Base-by-base conservation (phyloP, 257 asterid genomes). In the Cruciata laevipes region DNA sequence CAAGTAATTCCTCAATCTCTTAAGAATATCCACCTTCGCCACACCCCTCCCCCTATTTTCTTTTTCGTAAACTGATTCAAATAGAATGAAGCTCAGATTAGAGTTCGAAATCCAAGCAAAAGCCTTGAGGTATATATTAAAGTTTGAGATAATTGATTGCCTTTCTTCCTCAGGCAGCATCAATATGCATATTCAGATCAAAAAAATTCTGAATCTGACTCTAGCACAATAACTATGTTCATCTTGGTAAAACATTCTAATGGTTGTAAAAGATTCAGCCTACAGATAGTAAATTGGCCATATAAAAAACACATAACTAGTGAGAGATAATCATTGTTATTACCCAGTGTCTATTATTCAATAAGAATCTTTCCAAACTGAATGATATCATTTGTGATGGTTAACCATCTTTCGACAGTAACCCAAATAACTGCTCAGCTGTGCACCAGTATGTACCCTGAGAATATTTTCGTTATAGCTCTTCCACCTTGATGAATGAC, bases 401-500 rank as follows among this genome's bases (percentile, higher is more conserved):
- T 77, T 72, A 97, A 93, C 69, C 89, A 79, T 88, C 97, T 67
- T 79, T 88, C 69, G 90, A 61, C 42, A 93, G 65, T 70, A 82
- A 74, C 63, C 79, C 82, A 85, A 85, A 90, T 76, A 82, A 88
- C 75, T 93, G 88, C 78, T 90, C 97, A 31, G 87, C 87, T 7
- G 87, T 85, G 86, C 92, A 93, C 30, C 94, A 68, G 75, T 69
- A 27, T 27, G 30, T 27, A 76, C 80, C 97, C 99, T 90, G 87
- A 77, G 52, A 79, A 65, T 75, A 27, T 27, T 27, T 2, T 27
- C 30, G 30, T 27, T 27, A 27, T 60, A 90, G 87, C 68, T 86
- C 87, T 72, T 88, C 99, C 70, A 84, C 96, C 78, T 82, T 85
- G 83, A 93, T 79, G 76, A 93, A 90, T n/a, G 95, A 89, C 74